Evolutionary conservation across 1,284 basidiomycete species (phyloP).

Genomic region (Fomitopsis palustris): DNA sequence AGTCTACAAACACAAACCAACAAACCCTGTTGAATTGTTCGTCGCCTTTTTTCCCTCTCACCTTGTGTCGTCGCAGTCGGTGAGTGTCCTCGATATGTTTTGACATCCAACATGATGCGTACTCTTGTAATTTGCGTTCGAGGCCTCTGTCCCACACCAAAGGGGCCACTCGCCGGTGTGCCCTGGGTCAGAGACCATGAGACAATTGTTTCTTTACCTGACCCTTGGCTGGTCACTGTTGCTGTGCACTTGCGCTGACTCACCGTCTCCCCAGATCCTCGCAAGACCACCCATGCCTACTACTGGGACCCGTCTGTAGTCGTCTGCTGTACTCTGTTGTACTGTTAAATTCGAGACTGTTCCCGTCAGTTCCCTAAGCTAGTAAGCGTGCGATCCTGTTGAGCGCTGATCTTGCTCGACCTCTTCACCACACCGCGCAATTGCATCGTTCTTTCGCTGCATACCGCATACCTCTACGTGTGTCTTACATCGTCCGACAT

Average conservation of each 20-base stretch:
- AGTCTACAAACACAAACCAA: slow-evolving; percentile 13
- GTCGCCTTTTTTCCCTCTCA: not conserved
- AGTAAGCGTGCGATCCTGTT: slow-evolving; percentile 1
- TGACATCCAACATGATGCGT: slow-evolving; percentile 45
- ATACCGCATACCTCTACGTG: no score
- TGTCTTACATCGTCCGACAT: no score
- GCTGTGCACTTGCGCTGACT: not conserved
- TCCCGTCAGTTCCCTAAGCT: slow-evolving; percentile 7
- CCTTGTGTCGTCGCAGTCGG: slow-evolving; percentile 2
- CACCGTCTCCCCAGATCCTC: not conserved
- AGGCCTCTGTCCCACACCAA: slow-evolving; percentile 55
- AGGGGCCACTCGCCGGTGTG: slow-evolving; percentile 70
- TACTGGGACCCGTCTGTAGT: not conserved
- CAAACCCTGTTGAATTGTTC: slow-evolving; percentile 10
- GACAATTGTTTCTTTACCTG: slow-evolving; percentile 54
- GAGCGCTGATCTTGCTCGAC: not conserved
- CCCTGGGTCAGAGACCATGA: slow-evolving; percentile 66
- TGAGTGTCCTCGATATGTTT: slow-evolving; percentile 15
- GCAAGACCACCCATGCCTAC: not conserved
- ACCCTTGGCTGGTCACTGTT: slow-evolving; percentile 16
- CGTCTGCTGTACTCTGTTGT: not conserved
- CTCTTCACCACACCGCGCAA: not conserved
- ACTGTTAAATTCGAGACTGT: slow-evolving; percentile 7
- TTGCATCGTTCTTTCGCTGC: not conserved
- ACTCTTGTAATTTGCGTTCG: slow-evolving; percentile 84